phyloP scores from a whole-genome alignment of 805 yeast species.

The Zygotorulaspora chibaensis region DNA sequence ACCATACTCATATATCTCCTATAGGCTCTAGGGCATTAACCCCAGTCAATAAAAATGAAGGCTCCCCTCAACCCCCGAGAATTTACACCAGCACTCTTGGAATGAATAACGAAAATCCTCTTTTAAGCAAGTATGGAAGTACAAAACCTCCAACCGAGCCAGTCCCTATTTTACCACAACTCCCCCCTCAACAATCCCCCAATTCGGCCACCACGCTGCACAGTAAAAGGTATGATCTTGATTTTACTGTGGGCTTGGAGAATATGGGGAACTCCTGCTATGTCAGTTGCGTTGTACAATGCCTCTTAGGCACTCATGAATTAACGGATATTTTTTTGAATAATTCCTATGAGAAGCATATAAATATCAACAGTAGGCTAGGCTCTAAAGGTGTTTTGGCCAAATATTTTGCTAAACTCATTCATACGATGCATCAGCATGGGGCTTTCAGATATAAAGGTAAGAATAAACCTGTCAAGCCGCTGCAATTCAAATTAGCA shows the following conservation, averaged over 20 bases:
- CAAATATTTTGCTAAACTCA: slow-evolving; percentile 57
- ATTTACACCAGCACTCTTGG: slow-evolving; percentile 4
- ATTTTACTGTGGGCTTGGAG: slow-evolving; percentile 62
- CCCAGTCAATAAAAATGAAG: not conserved
- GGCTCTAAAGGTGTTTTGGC: slow-evolving; percentile 81
- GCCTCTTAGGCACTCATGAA: slow-evolving; percentile 69
- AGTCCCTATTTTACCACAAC: slow-evolving; percentile 21
- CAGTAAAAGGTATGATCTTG: slow-evolving; percentile 17
- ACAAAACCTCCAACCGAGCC: slow-evolving; percentile 17
- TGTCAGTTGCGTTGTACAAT: slow-evolving; percentile 87
- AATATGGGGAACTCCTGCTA: slow-evolving; percentile 91
- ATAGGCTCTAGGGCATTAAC: slow-evolving; percentile 5
- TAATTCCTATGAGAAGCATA: slow-evolving; percentile 57
- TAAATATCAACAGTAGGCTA: slow-evolving; percentile 64
- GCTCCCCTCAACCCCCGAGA: slow-evolving; percentile 5
- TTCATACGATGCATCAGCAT: slow-evolving; percentile 49
- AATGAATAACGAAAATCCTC: not conserved
- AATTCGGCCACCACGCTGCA: slow-evolving; percentile 2
- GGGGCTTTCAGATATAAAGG: slow-evolving; percentile 14
- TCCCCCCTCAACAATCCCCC: slow-evolving; percentile 13
- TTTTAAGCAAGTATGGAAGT: not conserved
- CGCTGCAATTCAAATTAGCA: slow-evolving; percentile 59
- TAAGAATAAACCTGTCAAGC: slow-evolving; percentile 47
- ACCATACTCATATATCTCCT: slow-evolving; percentile 5
- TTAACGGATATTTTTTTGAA: slow-evolving; percentile 58